phyloP scores from a whole-genome alignment of 1,139 yeast genomes.

The Blastobotrys buckinghamii region DNA sequence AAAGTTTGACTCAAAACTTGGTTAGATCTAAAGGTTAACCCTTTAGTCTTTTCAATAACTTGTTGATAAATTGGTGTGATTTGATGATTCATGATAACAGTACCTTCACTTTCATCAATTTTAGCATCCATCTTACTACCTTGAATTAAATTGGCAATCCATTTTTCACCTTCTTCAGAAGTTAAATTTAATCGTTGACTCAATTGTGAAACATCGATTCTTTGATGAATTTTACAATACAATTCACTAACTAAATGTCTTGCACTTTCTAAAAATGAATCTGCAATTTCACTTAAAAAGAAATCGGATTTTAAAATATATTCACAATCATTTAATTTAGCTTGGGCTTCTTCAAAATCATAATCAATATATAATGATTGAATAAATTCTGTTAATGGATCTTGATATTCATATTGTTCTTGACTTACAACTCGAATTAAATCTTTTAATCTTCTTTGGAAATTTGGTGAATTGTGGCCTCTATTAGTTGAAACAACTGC shows the following conservation, averaged over 20 bases:
- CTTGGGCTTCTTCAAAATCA: slow-evolving; percentile 48
- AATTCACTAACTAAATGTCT: slow-evolving; percentile 47
- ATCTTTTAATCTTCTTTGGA: slow-evolving; percentile 51
- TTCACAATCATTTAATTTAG: slow-evolving; percentile 42
- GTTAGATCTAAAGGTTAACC: slow-evolving; percentile 49
- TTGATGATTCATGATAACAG: slow-evolving; percentile 44
- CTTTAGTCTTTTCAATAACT: slow-evolving; percentile 56
- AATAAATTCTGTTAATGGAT: slow-evolving; percentile 53
- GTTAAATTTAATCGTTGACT: slow-evolving; percentile 40
- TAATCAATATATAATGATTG: slow-evolving; percentile 49
- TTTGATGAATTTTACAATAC: slow-evolving; percentile 48
- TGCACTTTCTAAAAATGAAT: slow-evolving; percentile 42
- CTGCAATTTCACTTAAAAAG: slow-evolving; percentile 43
- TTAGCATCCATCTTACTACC: slow-evolving; percentile 47
- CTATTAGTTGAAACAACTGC: slow-evolving; percentile 45
- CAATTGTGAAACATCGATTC: slow-evolving; percentile 41
- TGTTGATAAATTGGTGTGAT: slow-evolving; percentile 46
- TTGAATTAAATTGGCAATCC: slow-evolving; percentile 45
- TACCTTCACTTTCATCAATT: slow-evolving; percentile 44
- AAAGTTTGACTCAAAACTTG: slow-evolving; percentile 41
- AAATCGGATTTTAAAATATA: slow-evolving; percentile 47
- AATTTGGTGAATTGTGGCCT: slow-evolving; percentile 31
- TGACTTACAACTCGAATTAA: slow-evolving; percentile 49
- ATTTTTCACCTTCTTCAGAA: slow-evolving; percentile 44
- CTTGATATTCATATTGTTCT: slow-evolving; percentile 55